A percentile compares a stretch with the other conserved stretches of the same genome.
Conservation (phyloP, 2,329 filamentous ascomycete species). For the Parastagonospora nodorum region DNA sequence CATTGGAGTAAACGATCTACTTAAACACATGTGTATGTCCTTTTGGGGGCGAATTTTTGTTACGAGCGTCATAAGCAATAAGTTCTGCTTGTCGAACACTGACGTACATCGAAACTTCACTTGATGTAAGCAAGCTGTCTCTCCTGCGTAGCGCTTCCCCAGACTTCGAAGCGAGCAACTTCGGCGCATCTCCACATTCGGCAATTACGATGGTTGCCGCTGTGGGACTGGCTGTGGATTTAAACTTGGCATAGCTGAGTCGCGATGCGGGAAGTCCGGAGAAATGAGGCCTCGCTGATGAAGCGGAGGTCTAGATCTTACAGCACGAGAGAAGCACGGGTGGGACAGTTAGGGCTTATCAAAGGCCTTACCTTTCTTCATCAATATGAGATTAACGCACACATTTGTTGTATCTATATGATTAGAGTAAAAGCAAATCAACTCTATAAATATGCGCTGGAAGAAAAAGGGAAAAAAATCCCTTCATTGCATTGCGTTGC, state of each 20-base stretch:
- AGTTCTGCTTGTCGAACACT: background rate
- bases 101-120: slow-evolving; percentile 18
- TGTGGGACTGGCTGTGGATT: slow-evolving; percentile 24
- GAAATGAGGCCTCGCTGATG: slow-evolving; percentile 17
- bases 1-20: background rate
- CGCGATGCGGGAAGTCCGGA: slow-evolving; percentile 16
- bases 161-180: background rate
- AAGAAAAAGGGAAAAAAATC: too few species aligned
- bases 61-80: too few species aligned
- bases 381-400: too few species aligned
- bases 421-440: too few species aligned
- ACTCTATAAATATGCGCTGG: too few species aligned
- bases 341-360: slow-evolving; percentile 3
- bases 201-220: slow-evolving; percentile 23
- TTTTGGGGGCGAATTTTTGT: too few species aligned
- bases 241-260: slow-evolving; percentile 15
- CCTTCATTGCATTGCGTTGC: too few species aligned
- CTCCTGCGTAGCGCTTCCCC: slow-evolving; percentile 2
- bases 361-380: too few species aligned
- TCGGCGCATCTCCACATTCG: slow-evolving; percentile 15
- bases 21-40: too few species aligned
- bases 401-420: too few species aligned
- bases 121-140: slow-evolving; percentile 18
- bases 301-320: slow-evolving; percentile 15
- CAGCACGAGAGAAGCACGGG: slow-evolving; percentile 13